Percentiles rank a stretch among this genome's conserved stretches.
phyloP scores from a whole-genome alignment of 371 early-diverging fungal species.

The Batrachochytrium dendrobatidis region DNA sequence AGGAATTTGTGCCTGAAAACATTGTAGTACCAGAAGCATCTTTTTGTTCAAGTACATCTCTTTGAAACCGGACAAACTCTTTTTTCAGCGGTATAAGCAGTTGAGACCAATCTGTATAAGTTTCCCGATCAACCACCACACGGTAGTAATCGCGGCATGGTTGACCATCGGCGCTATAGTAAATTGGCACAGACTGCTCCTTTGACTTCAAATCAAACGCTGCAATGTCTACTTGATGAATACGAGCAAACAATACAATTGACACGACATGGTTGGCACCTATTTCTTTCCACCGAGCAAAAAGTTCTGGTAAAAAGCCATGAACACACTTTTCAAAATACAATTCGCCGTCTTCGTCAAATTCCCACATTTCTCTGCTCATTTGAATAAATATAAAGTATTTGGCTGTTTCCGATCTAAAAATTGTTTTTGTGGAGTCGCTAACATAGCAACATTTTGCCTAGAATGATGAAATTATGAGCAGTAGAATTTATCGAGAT shows the following conservation, averaged over 20 bases:
- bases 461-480: slow-evolving; percentile 20
- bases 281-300: slow-evolving; percentile 73
- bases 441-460: slow-evolving; percentile 69
- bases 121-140: slow-evolving; percentile 90
- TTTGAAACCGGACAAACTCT: slow-evolving; percentile 74
- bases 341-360: slow-evolving; percentile 91
- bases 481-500: background rate
- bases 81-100: slow-evolving; percentile 62
- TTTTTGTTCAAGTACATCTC: slow-evolving; percentile 57
- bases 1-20: slow-evolving; percentile 39
- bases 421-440: slow-evolving; percentile 74
- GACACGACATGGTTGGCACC: slow-evolving; percentile 94
- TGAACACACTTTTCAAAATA: slow-evolving; percentile 86
- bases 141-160: slow-evolving; percentile 85
- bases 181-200: slow-evolving; percentile 6
- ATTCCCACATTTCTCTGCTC: slow-evolving; percentile 94
- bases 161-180: slow-evolving; percentile 20
- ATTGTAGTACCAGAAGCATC: slow-evolving; percentile 35
- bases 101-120: slow-evolving; percentile 75
- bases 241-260: slow-evolving; percentile 84
- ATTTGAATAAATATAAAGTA: slow-evolving; percentile 91
- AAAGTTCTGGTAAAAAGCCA: slow-evolving; percentile 84
- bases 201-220: background rate
- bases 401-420: slow-evolving; percentile 89
- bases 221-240: slow-evolving; percentile 20